Percentiles rank a stretch among this genome's conserved stretches.
Evolutionary conservation across 768 basidiomycete species (phyloP).

Genomic region (Antrodiella citrinella): DNA sequence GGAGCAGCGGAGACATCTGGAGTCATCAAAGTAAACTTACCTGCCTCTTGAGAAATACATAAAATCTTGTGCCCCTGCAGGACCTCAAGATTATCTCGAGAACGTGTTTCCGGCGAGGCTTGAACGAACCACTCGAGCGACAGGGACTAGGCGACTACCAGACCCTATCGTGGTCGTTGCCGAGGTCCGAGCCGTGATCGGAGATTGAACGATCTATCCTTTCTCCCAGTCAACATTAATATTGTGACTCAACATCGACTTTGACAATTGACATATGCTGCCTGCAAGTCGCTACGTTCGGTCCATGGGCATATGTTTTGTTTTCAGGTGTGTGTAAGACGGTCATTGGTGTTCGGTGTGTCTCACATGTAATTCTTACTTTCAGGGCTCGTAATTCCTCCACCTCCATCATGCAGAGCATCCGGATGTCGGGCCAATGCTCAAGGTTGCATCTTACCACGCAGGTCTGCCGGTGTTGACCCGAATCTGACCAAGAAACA

Average conservation of each 20-base stretch:
- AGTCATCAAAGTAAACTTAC: neutral
- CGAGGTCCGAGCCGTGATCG: neutral
- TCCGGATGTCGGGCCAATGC: neutral
- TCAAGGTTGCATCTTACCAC: no score
- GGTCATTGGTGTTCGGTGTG: neutral
- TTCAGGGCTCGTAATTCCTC: neutral
- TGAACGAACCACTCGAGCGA: neutral
- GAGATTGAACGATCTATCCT: neutral
- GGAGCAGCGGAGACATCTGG: neutral
- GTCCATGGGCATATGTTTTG: neutral
- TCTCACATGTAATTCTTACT: neutral
- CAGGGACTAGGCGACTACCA: neutral
- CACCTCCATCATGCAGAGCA: no score
- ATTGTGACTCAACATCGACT: no score
- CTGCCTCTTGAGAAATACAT: neutral
- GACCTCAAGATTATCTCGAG: neutral
- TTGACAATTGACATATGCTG: no score
- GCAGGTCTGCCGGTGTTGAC: neutral
- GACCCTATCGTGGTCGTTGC: neutral
- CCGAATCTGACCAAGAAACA: neutral
- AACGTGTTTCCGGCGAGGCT: slow-evolving; percentile 1
- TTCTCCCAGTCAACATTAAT: no score
- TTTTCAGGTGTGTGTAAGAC: neutral
- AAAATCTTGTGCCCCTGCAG: neutral
- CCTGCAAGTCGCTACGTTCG: neutral